A percentile compares a stretch with the other conserved stretches of the same genome.
Conservation (phyloP, 2,329 filamentous ascomycete species). For the Colletotrichum liriopes region DNA sequence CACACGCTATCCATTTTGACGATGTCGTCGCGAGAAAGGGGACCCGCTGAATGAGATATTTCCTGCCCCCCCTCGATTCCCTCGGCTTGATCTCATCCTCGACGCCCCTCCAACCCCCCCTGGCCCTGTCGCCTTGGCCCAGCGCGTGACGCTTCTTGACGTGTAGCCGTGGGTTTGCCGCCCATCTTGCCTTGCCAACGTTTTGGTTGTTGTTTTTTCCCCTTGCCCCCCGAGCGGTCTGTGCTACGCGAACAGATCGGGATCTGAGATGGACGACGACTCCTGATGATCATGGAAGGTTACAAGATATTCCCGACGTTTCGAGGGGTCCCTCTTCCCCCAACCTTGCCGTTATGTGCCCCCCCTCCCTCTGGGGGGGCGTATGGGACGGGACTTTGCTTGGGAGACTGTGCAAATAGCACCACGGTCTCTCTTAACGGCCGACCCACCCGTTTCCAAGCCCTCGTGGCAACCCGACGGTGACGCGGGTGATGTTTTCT, state of each 20-base stretch:
- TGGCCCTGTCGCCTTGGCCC: constrained; percentile 1
- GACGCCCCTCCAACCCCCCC: neutral
- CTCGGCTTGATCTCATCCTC: constrained; percentile 1
- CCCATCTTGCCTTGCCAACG: constrained; percentile 18
- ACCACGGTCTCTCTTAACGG: neutral
- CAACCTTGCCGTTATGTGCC: constrained; percentile 12
- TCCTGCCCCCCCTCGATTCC: neutral
- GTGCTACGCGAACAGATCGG: constrained; percentile 21
- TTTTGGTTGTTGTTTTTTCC: constrained; percentile 24
- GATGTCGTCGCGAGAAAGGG: constrained; percentile 29
- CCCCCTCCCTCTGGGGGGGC: too few species aligned
- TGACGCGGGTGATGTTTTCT: neutral
- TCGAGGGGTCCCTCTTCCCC: constrained; percentile 1
- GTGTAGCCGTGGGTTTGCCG: neutral
- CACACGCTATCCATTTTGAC: constrained; percentile 39
- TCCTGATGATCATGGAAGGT: constrained; percentile 26
- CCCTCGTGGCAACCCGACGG: constrained; percentile 31
- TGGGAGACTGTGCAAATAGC: neutral
- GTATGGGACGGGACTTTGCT: too few species aligned
- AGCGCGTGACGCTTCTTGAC: constrained; percentile 19
- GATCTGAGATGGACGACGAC: constrained; percentile 1
- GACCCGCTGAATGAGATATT: constrained; percentile 15
- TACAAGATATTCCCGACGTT: constrained; percentile 10
- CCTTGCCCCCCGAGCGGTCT: constrained; percentile 19
- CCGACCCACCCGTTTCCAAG: constrained; percentile 14